A percentile compares a stretch with the other conserved stretches of the same genome.
These are phyloP conservation scores for Neurospora terricola DNA, from an alignment of 495 filamentous ascomycete species.

Conservation along the genomic window DNA sequence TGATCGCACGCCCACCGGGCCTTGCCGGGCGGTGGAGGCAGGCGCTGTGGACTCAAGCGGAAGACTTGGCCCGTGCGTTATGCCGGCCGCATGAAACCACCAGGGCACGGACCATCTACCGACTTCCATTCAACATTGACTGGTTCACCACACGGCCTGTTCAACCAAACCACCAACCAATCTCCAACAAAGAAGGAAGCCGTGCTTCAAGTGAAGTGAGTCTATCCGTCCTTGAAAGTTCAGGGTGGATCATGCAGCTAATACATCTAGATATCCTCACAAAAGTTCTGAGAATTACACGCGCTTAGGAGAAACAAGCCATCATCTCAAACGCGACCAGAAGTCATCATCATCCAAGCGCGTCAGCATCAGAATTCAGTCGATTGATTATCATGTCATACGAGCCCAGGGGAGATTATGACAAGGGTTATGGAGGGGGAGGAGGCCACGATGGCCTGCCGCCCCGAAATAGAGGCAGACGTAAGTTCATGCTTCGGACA, in stretches of 20 bases:
- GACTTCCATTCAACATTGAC: neutral
- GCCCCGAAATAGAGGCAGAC: constrained; percentile 13
- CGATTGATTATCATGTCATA: constrained; percentile 28
- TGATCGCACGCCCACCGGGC: neutral
- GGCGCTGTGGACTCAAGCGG: neutral
- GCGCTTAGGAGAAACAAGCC: neutral
- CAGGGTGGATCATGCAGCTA: neutral
- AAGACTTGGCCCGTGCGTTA: neutral
- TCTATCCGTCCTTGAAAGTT: neutral
- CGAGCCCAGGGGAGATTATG: constrained; percentile 32
- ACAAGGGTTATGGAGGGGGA: constrained; percentile 11
- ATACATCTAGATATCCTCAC: neutral
- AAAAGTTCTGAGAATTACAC: neutral
- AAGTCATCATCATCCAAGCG: neutral
- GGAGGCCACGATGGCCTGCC: constrained; percentile 15
- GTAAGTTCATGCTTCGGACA: constrained; percentile 7
- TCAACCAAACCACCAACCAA: neutral
- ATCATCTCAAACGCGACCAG: neutral
- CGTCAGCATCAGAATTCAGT: neutral
- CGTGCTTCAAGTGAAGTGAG: neutral
- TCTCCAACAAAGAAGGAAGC: neutral
- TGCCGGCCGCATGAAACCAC: neutral
- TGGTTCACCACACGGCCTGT: neutral
- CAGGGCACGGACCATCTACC: neutral
- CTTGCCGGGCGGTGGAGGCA: neutral